Evolutionary conservation across 805 yeast genomes (phyloP), one percentile per base, ranked within the genome.

Genomic region (Candida arabinofermentans): DNA sequence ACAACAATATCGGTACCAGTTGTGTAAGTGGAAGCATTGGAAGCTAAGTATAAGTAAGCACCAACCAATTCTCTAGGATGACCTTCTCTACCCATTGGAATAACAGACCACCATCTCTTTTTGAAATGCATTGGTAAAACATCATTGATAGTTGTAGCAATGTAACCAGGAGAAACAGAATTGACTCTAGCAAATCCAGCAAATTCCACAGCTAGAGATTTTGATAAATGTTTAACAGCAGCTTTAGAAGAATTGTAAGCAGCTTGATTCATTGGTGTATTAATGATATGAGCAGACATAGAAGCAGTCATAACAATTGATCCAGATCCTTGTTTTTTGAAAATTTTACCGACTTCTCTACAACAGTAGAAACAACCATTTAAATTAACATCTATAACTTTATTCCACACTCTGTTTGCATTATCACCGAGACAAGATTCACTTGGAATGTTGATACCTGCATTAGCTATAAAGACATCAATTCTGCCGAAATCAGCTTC

Each of bases 211-310:
- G 76, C 72, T 43, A 71, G 60, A 1, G 74, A 70, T 54, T 65
- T 70, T 21, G 73, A 71, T 50, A 72, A 59, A 48, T 72, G 74
- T 47, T 71, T 52, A 40, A 72, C 73, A 30, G 69, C 77, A 34
- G 77, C 76, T 57, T 72, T 72, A 41, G 75, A 71, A 29, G 71
- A 69, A 47, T 72, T 72, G 55, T 72, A 72, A 32, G 70, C 70
- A 35, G 77, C 70, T 51, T 74, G 79, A 49, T 66, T 62, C 49
- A 72, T 67, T 37, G 80, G 80, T 37, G 70, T 73, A 48, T 75
- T 75, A 46, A 71, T 75, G 48, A 75, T 74, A 59, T 71, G 77
- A 8, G 72, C 79, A 10, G 77, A 71, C 78, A 74, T 74, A 17
- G 79, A 73, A 4, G 77, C 79, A 13, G 80, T 75, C 60, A 73